Base-by-base conservation (phyloP, 1,284 basidiomycete species). In the Leccinum fuscescens region DNA sequence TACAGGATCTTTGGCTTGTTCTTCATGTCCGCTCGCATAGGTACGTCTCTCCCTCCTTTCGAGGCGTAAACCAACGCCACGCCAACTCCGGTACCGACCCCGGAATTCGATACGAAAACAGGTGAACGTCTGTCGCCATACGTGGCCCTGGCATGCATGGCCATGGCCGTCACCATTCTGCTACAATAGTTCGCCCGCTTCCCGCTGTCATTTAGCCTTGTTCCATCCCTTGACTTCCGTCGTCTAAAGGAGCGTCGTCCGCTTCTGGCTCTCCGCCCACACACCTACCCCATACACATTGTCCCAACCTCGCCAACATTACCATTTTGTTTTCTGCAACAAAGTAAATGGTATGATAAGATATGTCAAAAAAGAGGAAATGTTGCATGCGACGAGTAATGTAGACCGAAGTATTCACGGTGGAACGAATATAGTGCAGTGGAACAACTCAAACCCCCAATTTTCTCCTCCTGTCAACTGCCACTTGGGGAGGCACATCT, bases 1-100 rank as follows among this genome's bases (percentile, higher is more conserved):
- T 69, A 96, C 12, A 46, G 94, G 8, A 93, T 97, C 72, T 78
- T 92, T 27, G 94, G 94, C 7, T 71, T 96, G n/a, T 90, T 96
- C 76, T 97, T 89, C 83, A 97, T 94, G 83, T 92, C 86, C 59
- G 94, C 95, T 9, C 82, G 95, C 60, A 94, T 97, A 80, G 94
- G 93, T 92, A 66, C 61, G 86, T 76, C 14, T 29, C 22, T 2
- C 17, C 14, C 12, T 15, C 24, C 12, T 46, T 46, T 46, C 11
- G 17, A 46, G 17, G 42, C 20, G 42, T 46, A 12, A 46, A 46
- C 42, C 42, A 46, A 46, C 42, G 42, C 42, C 42, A 20, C 42
- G 9, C 42, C 42, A 46, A 46, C 17, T 2, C 17, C 42, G 39
- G 42, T 46, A 46, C 42, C 42, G 17, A 46, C 42, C 17, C 17